Evolutionary conservation across 352 stramenopile genomes (phyloP), one percentile per base, ranked within the genome.

Genomic region (Pythium chondricola): DNA sequence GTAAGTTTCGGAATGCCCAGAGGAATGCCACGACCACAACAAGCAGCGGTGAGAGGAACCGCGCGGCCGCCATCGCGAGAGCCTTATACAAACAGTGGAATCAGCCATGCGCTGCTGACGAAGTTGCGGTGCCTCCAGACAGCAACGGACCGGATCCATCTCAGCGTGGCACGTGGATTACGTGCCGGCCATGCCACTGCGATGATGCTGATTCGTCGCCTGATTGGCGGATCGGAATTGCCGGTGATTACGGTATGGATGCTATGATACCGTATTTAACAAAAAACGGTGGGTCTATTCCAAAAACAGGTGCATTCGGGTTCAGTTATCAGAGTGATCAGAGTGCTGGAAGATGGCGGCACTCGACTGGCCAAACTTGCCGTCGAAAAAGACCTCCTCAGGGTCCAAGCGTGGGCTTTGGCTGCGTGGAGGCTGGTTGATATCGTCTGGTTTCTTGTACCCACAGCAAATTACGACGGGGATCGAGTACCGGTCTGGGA

Each of bases 321-420:
- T 33, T 33, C 7, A 33, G 13, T 33, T 33, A 8, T 33, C 29
- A 8, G 44, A 53, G 16, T 60, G 31, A 29, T 57, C 47, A 2
- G 22, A 18, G 2, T 43, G 30, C 40, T 74, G 47, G 58, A 92
- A 85, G 54, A 89, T 60, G 33, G 68, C 56, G 17, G 71, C 61
- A 45, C 67, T 83, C 4, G 74, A 85, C 16, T 72, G 41, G 36
- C 84, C 84, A 52, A 92, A 93, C 48, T 87, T 90, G 45, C 80
- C 82, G 50, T 88, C 74, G 27, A 93, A 95, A 53, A 95, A 93
- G 16, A 95, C 50, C 43, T 91, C 71, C 3, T 67, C 76, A 6
- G 68, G 74, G 14, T 69, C 37, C 13, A 94, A 58, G 7, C 83
- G 72, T 32, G 54, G 67, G 5, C 75, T 81, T 9, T 40, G 59